Percentiles rank a stretch among this genome's conserved stretches.
These are phyloP conservation scores for Elongisporangium anandrum DNA, from an alignment of 352 stramenopile species.

Conservation along the genomic window DNA sequence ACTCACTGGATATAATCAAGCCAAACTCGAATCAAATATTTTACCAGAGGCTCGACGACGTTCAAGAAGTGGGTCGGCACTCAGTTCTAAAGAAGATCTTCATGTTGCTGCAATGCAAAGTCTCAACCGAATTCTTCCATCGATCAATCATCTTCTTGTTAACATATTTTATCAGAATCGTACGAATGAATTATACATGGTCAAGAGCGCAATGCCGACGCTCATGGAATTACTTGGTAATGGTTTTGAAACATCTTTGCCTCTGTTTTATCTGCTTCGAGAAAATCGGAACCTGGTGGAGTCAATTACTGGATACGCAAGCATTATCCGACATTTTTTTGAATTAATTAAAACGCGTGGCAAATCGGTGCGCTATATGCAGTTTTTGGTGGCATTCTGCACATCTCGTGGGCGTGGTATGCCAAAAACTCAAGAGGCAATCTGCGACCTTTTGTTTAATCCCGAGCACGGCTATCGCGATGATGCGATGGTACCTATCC, in stretches of 20 bases:
- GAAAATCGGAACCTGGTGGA: constrained; percentile 72
- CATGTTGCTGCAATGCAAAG: constrained; percentile 40
- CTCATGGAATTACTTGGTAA: constrained; percentile 73
- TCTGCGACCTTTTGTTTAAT: constrained; percentile 71
- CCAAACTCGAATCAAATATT: neutral
- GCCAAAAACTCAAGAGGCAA: constrained; percentile 68
- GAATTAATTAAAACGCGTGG: constrained; percentile 64
- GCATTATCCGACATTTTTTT: constrained; percentile 66
- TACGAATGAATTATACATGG: constrained; percentile 50
- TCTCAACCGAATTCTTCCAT: constrained; percentile 50
- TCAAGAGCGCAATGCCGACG: constrained; percentile 50
- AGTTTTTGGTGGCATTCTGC: constrained; percentile 69
- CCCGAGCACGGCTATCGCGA: constrained; percentile 45
- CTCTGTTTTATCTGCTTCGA: constrained; percentile 58
- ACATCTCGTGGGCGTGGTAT: constrained; percentile 51
- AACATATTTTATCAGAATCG: constrained; percentile 60
- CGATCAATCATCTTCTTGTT: constrained; percentile 52
- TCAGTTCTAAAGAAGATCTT: constrained; percentile 19
- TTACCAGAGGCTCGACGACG: neutral
- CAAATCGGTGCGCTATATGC: constrained; percentile 70
- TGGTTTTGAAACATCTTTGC: constrained; percentile 63
- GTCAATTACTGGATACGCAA: constrained; percentile 56
- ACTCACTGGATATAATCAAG: neutral
- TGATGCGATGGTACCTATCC: constrained; percentile 49
- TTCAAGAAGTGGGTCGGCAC: constrained; percentile 7